Base-by-base conservation (phyloP, 2,329 filamentous ascomycete species). In the Colletotrichum tofieldiae region DNA sequence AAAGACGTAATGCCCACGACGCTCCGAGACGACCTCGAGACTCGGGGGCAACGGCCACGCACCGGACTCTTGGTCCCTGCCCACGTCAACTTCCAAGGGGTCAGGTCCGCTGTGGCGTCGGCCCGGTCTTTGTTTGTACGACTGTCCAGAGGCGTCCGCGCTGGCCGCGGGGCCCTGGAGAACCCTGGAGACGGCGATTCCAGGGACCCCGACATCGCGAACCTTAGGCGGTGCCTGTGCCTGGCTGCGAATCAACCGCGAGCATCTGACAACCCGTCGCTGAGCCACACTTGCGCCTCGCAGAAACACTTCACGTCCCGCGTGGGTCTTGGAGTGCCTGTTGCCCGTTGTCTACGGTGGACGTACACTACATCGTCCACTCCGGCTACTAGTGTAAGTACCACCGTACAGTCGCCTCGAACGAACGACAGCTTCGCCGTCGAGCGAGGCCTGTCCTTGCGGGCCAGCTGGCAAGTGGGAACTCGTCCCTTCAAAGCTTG, bases 261-360 rank as follows among this genome's bases (percentile, higher is more conserved):
- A 58, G n/a, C 14, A 5, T 45, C 14, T 32, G 14, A 29, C 20
- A 35, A 58, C 12, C 16, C 35, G 18, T 9, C 3, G 55, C 68
- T 62, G 23, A 67, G 64, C 64, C 68, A 67, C 68, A 58, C 49
- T 63, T 63, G 68, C 64, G 68, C 68, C 58, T 51, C 49, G 29
- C 29, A 12, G 39, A 29, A 52, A 26, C 6, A 26, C 41, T 45
- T 43, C 43, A 12, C 51, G 12, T 62, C 16, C 41, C 26, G 47
- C 12, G 2, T 29, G 35, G 14, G 23, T n/a, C 14, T 43, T 16
- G 41, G 41, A 43, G 41, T 18, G 16, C 16, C 41, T 6, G 16
- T 18, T 20, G 29, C 39, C 60, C n/a, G 8, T 23, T n/a, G 43
- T 14, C 41, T 26, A 5, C n/a, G 20, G 14, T 14, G 14, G n/a